These are phyloP conservation scores for Metschnikowia continentalis DNA, from an alignment of 805 yeast genomes.

Conservation along the genomic window DNA sequence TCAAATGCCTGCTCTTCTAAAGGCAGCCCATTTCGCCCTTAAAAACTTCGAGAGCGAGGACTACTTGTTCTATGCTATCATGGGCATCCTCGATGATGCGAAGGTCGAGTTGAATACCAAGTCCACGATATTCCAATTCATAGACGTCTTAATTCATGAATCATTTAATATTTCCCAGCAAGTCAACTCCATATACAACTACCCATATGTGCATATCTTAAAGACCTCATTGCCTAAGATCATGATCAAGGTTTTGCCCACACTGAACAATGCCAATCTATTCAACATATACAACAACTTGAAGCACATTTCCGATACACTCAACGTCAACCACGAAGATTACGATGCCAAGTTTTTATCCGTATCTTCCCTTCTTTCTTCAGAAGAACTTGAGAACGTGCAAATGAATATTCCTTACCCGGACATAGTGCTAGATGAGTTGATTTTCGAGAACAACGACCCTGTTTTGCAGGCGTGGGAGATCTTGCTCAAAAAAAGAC, in stretches of 20 bases:
- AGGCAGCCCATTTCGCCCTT: conserved; percentile 54
- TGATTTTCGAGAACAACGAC: conserved; percentile 19
- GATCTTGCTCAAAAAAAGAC: conserved; percentile 41
- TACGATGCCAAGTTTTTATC: conserved; percentile 27
- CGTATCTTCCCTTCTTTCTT: conserved; percentile 27
- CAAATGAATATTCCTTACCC: conserved; percentile 34
- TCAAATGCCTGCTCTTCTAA: conserved; percentile 46
- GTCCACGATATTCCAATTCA: conserved; percentile 62
- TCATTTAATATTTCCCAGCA: conserved; percentile 33
- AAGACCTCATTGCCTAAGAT: conserved; percentile 33
- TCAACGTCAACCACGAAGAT: conserved; percentile 27
- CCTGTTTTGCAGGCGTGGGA: conserved; percentile 44
- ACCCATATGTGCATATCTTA: conserved; percentile 35
- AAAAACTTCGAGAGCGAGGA: conserved; percentile 57
- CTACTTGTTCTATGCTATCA: conserved; percentile 62
- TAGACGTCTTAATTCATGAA: conserved; percentile 55
- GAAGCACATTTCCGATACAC: conserved; percentile 33
- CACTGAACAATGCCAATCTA: conserved; percentile 32
- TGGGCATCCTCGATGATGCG: conserved; percentile 51
- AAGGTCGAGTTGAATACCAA: conserved; percentile 55
- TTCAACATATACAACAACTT: conserved; percentile 35
- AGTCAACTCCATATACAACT: conserved; percentile 30
- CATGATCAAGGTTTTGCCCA: conserved; percentile 32
- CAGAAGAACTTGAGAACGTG: conserved; percentile 32
- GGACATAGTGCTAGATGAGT: conserved; percentile 22